phyloP scores from a whole-genome alignment of 2,329 filamentous ascomycete species.

The Pseudogymnoascus sp. region DNA sequence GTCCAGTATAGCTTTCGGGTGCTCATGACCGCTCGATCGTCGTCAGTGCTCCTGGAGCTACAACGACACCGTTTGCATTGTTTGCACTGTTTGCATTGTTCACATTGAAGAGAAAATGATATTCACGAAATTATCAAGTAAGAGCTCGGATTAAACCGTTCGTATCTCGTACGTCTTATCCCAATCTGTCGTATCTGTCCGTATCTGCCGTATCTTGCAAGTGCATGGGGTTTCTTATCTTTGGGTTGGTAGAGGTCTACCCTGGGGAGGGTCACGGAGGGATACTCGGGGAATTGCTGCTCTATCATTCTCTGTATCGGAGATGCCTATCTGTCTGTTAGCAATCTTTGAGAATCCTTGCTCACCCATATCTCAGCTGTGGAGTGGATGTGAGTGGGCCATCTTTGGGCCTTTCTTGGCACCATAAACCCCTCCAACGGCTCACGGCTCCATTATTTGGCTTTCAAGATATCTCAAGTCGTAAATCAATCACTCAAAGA shows the following conservation, averaged over 20 bases:
- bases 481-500: not conserved
- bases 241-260: not conserved
- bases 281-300: not conserved
- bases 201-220: slow-evolving; percentile 2
- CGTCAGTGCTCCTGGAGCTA: not conserved
- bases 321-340: not conserved
- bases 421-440: not conserved
- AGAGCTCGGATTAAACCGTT: not conserved
- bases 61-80: not conserved
- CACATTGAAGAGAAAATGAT: not conserved
- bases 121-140: not conserved
- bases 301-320: not conserved
- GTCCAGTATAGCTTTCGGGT: not conserved
- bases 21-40: not conserved
- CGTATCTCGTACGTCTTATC: not conserved
- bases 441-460: not conserved
- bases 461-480: not conserved
- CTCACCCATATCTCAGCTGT: not conserved
- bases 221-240: not conserved
- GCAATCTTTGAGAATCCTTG: not conserved
- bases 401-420: not conserved
- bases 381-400: not conserved
- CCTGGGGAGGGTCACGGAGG: not conserved
- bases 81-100: not conserved
- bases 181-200: not conserved